Evolutionary conservation across 2,329 filamentous ascomycete genomes (phyloP).

Genomic region (Thelonectria rubi): DNA sequence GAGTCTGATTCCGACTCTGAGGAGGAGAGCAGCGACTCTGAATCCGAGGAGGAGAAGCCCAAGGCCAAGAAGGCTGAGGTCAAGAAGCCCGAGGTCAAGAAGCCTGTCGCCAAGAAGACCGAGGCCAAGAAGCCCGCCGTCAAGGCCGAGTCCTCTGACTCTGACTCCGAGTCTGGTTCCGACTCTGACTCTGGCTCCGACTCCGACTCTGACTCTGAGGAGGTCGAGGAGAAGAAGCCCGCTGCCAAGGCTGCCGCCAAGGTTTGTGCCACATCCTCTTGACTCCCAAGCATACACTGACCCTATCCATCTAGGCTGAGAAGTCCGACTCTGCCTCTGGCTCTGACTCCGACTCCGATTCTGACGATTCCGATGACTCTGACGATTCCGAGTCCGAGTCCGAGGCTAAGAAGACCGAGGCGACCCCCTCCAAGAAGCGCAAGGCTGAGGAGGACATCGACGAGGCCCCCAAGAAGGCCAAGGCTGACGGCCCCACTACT

Average conservation of each 20-base stretch:
- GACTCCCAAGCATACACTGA: slow-evolving; percentile 23
- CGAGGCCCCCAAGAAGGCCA: slow-evolving; percentile 71
- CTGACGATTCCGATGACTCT: slow-evolving; percentile 46
- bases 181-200: slow-evolving; percentile 40
- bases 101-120: too few species aligned
- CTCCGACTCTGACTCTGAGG: slow-evolving; percentile 47
- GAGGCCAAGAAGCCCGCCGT: slow-evolving; percentile 26
- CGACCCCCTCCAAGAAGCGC: slow-evolving; percentile 57
- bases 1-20: slow-evolving; percentile 47
- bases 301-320: slow-evolving; percentile 40
- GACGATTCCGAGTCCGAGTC: slow-evolving; percentile 48
- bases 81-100: slow-evolving; percentile 39
- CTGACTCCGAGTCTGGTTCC: slow-evolving; percentile 36
- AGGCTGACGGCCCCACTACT: slow-evolving; percentile 67
- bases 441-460: slow-evolving; percentile 60
- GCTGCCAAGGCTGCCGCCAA: slow-evolving; percentile 48
- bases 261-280: slow-evolving; percentile 36
- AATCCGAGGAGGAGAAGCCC: slow-evolving; percentile 48
- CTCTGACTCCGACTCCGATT: slow-evolving; percentile 37
- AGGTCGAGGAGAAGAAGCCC: slow-evolving; percentile 46
- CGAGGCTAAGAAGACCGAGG: slow-evolving; percentile 50
- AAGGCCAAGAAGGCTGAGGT: slow-evolving; percentile 43
- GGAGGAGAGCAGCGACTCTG: slow-evolving; percentile 14
- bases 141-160: slow-evolving; percentile 42
- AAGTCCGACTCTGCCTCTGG: slow-evolving; percentile 40